A percentile compares a stretch with the other conserved stretches of the same genome.
phyloP scores from a whole-genome alignment of 805 yeast species.

The Myxozyma vanderwaltii region DNA sequence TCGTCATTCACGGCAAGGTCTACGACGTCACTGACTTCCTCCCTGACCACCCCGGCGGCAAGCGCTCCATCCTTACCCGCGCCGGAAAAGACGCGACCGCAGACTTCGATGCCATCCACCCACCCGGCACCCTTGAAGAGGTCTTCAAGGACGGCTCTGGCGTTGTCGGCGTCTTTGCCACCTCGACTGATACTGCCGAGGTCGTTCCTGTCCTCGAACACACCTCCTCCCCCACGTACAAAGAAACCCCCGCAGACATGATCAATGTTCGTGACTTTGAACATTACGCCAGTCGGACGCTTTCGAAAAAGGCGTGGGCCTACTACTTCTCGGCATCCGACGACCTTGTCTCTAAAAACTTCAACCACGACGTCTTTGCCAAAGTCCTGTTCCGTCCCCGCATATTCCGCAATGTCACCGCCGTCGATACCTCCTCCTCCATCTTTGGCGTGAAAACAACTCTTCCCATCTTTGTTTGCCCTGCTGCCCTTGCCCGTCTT shows the following conservation, averaged over 20 bases:
- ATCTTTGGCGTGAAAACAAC: constrained; percentile 52
- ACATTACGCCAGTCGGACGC: constrained; percentile 72
- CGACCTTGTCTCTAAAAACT: constrained; percentile 51
- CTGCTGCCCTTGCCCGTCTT: constrained; percentile 49
- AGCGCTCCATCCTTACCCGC: constrained; percentile 46
- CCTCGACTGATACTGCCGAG: background rate
- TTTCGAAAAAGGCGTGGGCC: constrained; percentile 85
- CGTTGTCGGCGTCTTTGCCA: background rate
- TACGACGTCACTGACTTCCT: constrained; percentile 44
- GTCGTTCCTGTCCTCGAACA: background rate
- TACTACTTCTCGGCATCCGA: constrained; percentile 57
- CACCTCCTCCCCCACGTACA: constrained; percentile 17
- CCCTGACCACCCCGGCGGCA: constrained; percentile 54
- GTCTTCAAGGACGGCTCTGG: constrained; percentile 22
- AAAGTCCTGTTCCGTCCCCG: constrained; percentile 53
- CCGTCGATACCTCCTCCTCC: constrained; percentile 49
- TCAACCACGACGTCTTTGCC: constrained; percentile 49
- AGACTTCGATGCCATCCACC: constrained; percentile 41
- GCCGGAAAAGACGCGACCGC: constrained; percentile 57
- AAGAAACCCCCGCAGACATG: constrained; percentile 29
- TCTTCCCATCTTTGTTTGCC: constrained; percentile 51
- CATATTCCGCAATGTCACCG: constrained; percentile 45
- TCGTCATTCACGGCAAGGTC: constrained; percentile 43
- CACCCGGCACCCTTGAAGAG: constrained; percentile 37
- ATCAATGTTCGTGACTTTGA: constrained; percentile 84